phyloP scores from a whole-genome alignment of 129 eudicot genomes.

The Dittrichia graveolens region DNA sequence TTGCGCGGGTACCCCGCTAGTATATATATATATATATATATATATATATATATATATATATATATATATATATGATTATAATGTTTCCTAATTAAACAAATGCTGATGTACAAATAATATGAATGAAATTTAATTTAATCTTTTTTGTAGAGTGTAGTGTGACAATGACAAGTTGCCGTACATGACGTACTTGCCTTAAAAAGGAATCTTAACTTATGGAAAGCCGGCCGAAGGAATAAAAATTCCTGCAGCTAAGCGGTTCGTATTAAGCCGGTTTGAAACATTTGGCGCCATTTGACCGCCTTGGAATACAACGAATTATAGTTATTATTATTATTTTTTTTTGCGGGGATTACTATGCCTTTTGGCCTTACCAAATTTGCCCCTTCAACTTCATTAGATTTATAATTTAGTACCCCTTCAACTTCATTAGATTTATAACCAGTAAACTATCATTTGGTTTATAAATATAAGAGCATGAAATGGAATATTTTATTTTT shows the following conservation, averaged over 20 bases:
- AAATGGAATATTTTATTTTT: too few relatives aligned
- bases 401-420: background rate
- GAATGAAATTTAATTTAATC: background rate
- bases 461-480: too few relatives aligned
- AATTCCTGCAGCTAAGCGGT: slow-evolving; percentile 21
- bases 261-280: slow-evolving; percentile 22
- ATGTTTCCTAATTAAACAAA: too few relatives aligned
- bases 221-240: slow-evolving; percentile 37
- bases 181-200: slow-evolving; percentile 38
- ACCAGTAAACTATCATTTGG: too few relatives aligned
- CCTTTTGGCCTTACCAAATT: background rate
- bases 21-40: too few relatives aligned
- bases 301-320: slow-evolving; percentile 36
- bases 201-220: background rate
- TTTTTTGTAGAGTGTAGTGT: background rate
- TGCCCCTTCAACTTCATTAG: slow-evolving; percentile 21
- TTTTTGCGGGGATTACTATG: slow-evolving; percentile 32
- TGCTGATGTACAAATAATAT: background rate
- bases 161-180: slow-evolving; percentile 47
- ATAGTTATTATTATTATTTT: too few relatives aligned
- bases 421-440: background rate
- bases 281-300: slow-evolving; percentile 42
- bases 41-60: too few relatives aligned
- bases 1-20: too few relatives aligned
- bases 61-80: too few relatives aligned